These are phyloP conservation scores for Starmerella geochares DNA, from an alignment of 805 yeast genomes.

Conservation along the genomic window DNA sequence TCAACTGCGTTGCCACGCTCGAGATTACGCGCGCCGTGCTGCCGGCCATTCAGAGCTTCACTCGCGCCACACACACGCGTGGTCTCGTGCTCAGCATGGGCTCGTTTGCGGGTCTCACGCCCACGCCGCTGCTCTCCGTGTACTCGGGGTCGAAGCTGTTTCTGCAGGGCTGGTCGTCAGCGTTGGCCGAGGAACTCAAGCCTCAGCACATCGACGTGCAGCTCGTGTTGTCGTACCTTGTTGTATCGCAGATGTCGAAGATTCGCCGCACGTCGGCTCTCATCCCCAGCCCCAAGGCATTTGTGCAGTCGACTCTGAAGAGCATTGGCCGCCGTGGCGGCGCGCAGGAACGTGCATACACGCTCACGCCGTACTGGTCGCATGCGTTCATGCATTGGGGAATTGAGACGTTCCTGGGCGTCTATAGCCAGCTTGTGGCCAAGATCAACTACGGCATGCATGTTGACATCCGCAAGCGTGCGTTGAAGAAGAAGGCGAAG, in stretches of 20 bases:
- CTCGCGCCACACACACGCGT: conserved; percentile 32
- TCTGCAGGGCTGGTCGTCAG: conserved; percentile 83
- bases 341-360: conserved; percentile 80
- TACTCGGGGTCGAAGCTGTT: conserved; percentile 96
- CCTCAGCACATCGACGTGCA: conserved; percentile 71
- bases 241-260: conserved; percentile 93
- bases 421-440: conserved; percentile 61
- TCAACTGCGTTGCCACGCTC: conserved; percentile 77
- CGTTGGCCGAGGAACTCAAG: conserved; percentile 75
- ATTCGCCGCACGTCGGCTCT: conserved; percentile 61
- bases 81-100: conserved; percentile 92
- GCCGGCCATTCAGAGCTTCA: conserved; percentile 55
- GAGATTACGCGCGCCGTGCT: conserved; percentile 69
- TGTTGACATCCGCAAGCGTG: conserved; percentile 66
- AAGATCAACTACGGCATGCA: conserved; percentile 66
- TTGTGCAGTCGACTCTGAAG: conserved; percentile 62
- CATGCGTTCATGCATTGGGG: conserved; percentile 85
- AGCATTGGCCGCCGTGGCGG: conserved; percentile 78
- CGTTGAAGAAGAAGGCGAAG: conserved; percentile 57
- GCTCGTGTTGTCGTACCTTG: conserved; percentile 74
- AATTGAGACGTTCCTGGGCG: conserved; percentile 71
- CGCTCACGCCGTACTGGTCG: conserved; percentile 83
- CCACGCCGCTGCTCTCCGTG: conserved; percentile 84
- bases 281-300: conserved; percentile 72
- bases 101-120: conserved; percentile 88